Evolutionary conservation across 2,329 filamentous ascomycete species (phyloP), one percentile per base, ranked within the genome.

Genomic region (Allantophomopsis lycopodina): DNA sequence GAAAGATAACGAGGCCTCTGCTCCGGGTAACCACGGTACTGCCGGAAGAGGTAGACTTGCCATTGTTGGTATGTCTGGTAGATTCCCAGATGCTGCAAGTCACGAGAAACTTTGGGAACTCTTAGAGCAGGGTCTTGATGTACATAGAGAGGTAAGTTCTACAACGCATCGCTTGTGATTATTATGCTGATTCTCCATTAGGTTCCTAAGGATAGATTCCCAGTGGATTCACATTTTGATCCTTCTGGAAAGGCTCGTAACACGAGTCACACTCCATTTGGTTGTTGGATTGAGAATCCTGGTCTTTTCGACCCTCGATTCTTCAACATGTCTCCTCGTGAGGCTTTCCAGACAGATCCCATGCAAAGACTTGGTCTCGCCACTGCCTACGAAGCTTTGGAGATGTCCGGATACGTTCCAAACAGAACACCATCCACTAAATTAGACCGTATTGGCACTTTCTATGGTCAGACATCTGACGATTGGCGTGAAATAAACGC

Each of bases 271-370:
- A 85, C 81, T 1, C 79, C 78, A 3, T 85, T 76, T 49, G 83
- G 83, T 13, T 84, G 80, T 61, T 87, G 65, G 63, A 70, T 50
- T 31, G 76, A 85, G 45, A 72, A 86, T 44, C 82, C 83, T 0
- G 81, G 81, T 40, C 65, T 81, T 36, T 89, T 89, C 52, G 83
- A 89, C 50, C 78, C 81, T n/a, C 69, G 79, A 1, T 88, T 89
- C 61, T 89, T 89, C 71, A 86, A 86, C 59, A 87, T 89, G 78
- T 87, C 82, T 30, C 82, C 83, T 5, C 74, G 81, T 49, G 83
- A 89, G 59, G 84, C 84, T 20, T 73, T 76, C 38, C 81, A 87
- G 54, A 86, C 81, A 1, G 83, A 89, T 55, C 84, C 84, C 0
- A 85, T 85, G 71, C 83, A 86, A 55, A 72, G 84, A 49, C 67